Evolutionary conservation across 106 monocot genomes (phyloP), one percentile per base, ranked within the genome.

Genomic region (Agapanthus africanus): DNA sequence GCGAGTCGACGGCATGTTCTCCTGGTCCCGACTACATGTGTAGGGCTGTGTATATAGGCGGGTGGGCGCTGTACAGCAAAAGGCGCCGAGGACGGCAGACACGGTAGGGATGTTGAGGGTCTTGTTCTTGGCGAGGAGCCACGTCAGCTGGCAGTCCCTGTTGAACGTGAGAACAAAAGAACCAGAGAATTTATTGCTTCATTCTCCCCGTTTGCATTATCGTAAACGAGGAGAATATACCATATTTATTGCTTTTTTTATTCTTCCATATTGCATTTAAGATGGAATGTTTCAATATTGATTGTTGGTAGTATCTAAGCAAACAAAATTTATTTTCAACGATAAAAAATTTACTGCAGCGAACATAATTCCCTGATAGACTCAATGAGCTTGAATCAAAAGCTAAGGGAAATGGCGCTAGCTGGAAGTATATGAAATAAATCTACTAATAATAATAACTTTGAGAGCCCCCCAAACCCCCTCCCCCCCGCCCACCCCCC

Each of bases 1-100:
- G 84, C 22, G 91, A 99, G 71, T 92, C 89, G 40, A 92, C 97
- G 97, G 97, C 97, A 99, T 99, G 82, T 92, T 92, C 82, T 89
- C 97, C 69, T 90, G 88, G 75, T 99, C 97, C 0, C 87, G 82
- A 64, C 92, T 92, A 67, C 97, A 99, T 32, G 35, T 56, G 42
- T 75, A 71, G 34, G 70, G 63, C 14, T 70, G 36, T 23, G 70
- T 77, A 83, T 85, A 94, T 37, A 91, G 70, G 7, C 90, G 46
- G 84, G 31, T 60, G 79, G 19, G 73, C 37, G 30, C 72, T 77
- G 85, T 85, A 94, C 40, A 91, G 70, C 8, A 94, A n/a, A n/a
- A 44, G 39, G 94, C 94, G 26, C 94, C 80, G 40, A 94, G 75
- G n/a, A 94, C 94, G 6, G 94, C 94, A 40, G 94, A 94, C 28